Evolutionary conservation across 768 basidiomycete species (phyloP).

Genomic region (Tricholomella constricta): DNA sequence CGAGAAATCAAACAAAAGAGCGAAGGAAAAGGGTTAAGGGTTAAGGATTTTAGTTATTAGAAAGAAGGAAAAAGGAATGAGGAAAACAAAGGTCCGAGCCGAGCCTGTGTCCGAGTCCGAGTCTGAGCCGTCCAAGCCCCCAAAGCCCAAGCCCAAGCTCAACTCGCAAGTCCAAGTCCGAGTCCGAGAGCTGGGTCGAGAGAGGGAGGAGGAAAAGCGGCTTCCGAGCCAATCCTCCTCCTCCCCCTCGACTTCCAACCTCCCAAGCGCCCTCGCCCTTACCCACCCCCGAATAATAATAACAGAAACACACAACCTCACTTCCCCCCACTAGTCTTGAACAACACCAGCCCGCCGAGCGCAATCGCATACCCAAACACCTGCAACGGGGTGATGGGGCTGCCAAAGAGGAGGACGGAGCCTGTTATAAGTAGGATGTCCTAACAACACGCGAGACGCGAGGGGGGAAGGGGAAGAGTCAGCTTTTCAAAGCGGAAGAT

Average conservation of each 20-base stretch:
- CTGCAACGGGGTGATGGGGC: conserved; percentile 80
- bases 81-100: too few species aligned
- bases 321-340: conserved; percentile 75
- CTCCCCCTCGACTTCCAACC: neutral
- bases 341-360: conserved; percentile 79
- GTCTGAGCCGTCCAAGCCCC: neutral
- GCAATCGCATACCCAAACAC: conserved; percentile 91
- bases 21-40: too few species aligned
- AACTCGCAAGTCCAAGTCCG: neutral
- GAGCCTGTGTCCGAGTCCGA: neutral
- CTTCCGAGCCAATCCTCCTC: neutral
- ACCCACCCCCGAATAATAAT: too few species aligned
- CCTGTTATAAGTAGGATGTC: conserved; percentile 94
- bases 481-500: neutral
- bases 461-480: neutral
- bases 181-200: neutral
- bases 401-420: conserved; percentile 84
- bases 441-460: conserved; percentile 33
- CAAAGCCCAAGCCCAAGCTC: too few species aligned
- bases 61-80: neutral
- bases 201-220: neutral
- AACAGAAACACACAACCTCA: conserved; percentile 33
- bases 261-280: neutral
- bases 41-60: too few species aligned
- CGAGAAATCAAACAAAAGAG: too few species aligned